Conservation (phyloP, 345 rosid genomes). For the Kernera saxatilis region DNA sequence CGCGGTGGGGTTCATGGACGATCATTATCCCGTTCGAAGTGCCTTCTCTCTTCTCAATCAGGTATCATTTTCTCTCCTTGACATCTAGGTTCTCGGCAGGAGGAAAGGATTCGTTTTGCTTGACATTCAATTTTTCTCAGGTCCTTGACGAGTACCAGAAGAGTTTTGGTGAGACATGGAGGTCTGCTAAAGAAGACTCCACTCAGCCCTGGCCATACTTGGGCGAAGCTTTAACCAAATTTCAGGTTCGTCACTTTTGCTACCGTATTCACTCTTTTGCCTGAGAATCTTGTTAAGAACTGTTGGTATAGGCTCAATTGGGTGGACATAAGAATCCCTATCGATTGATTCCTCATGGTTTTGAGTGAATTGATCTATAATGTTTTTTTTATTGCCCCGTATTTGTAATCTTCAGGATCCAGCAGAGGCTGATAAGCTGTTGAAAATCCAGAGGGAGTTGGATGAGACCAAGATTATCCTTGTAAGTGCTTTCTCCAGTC, state of each 20-base stretch:
- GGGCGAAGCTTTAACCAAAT: conserved; percentile 67
- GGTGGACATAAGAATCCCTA: background rate
- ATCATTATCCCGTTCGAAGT: conserved; percentile 90
- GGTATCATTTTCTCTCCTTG: too few species aligned
- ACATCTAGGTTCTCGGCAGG: background rate
- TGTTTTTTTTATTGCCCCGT: background rate
- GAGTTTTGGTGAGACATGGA: conserved; percentile 87
- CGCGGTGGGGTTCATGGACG: conserved; percentile 89
- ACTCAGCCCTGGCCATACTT: conserved; percentile 78
- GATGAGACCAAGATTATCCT: conserved; percentile 98
- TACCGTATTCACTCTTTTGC: background rate
- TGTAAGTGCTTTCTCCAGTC: conserved; percentile 40
- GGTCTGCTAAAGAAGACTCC: conserved; percentile 54
- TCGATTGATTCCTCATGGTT: background rate
- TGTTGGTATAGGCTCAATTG: background rate
- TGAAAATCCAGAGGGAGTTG: conserved; percentile 97
- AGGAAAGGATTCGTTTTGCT: background rate
- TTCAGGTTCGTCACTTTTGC: conserved; percentile 49
- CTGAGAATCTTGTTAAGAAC: background rate
- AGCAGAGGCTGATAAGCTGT: conserved; percentile 92
- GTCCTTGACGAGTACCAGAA: conserved; percentile 91
- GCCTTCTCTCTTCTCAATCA: conserved; percentile 85
- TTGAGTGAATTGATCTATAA: background rate
- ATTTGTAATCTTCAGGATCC: conserved; percentile 63
- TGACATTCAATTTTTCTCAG: conserved; percentile 33